Evolutionary conservation across 2,329 filamentous ascomycete genomes (phyloP), one percentile per base, ranked within the genome.

Genomic region (Colletotrichum gigasporum): DNA sequence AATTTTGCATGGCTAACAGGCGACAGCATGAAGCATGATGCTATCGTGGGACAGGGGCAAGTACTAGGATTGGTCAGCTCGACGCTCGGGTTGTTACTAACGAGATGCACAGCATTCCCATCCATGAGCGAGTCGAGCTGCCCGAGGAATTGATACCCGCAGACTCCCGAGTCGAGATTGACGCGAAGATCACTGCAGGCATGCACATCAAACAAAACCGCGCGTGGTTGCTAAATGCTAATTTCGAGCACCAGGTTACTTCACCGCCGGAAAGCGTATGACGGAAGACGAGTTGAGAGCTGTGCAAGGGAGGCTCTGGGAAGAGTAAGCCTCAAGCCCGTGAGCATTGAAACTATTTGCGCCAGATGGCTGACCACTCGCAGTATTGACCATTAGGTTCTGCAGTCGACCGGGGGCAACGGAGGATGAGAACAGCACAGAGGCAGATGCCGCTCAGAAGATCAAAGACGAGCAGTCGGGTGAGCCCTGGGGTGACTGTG

Each of bases 151-250:
- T 96, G 87, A 97, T 98, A 71, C 96, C 96, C 11, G 92, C 90
- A 67, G 96, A 98, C 79, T 97, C 94, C 55, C 86, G 95, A 69
- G 96, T 98, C n/a, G 96, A 99, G 78, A 99, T 98, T 73, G 96
- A 98, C 78, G 96, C 96, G 63, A 98, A 98, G 83, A 97, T 98
- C 75, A 96, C 95, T 71, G 94, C 95, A 65, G 96, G 91, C 93
- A 80, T 79, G 88, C 80, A 59, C 32, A 37, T 37, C 50, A 52
- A 5, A 47, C 35, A n/a, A 12, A 37, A 39, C n/a, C 18, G 6
- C 11, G 22, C 20, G 18, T 32, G 12, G 14, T 22, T 26, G 24
- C 20, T 14, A 22, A 35, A 20, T 28, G 9, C 39, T 63, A 3
- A 60, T 24, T 61, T 22, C 47, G 55, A 24, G 39, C 11, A 32